phyloP scores from a whole-genome alignment of 352 stramenopile genomes.

The Thalassiosira sp. region DNA sequence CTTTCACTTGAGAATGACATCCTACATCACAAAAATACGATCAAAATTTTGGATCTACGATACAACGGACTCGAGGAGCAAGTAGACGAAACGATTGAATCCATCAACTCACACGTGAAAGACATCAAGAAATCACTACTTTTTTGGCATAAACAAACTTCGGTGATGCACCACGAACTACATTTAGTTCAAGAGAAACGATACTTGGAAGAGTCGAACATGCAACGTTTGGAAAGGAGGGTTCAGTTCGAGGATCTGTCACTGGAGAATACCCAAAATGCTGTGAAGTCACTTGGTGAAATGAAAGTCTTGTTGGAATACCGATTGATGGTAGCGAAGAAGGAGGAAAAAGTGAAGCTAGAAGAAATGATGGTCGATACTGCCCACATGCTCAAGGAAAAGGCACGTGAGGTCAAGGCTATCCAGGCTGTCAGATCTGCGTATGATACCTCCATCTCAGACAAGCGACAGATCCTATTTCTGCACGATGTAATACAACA shows the following conservation, averaged over 20 bases:
- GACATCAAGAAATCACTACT: not conserved
- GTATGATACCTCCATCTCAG: not conserved
- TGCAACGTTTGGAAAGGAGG: not conserved
- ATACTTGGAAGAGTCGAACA: not conserved
- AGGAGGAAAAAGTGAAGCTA: not conserved
- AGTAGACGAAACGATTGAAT: not conserved
- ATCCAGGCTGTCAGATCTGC: not conserved
- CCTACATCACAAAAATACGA: not conserved
- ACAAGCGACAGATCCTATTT: not conserved
- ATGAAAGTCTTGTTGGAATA: not conserved
- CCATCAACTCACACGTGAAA: not conserved
- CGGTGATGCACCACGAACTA: not conserved
- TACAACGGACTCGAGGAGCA: not conserved
- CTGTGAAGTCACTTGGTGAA: not conserved
- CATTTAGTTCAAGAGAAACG: not conserved
- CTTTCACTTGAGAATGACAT: not conserved
- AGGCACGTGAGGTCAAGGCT: not conserved
- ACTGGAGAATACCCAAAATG: not conserved
- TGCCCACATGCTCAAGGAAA: not conserved
- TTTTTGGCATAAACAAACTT: not conserved
- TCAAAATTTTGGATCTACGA: not conserved
- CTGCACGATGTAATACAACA: not conserved
- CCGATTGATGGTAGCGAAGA: not conserved
- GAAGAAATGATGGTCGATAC: not conserved
- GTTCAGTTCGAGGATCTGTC: not conserved